Evolutionary conservation across 2,329 filamentous ascomycete genomes (phyloP).

Genomic region (Botrytis cinerea): DNA sequence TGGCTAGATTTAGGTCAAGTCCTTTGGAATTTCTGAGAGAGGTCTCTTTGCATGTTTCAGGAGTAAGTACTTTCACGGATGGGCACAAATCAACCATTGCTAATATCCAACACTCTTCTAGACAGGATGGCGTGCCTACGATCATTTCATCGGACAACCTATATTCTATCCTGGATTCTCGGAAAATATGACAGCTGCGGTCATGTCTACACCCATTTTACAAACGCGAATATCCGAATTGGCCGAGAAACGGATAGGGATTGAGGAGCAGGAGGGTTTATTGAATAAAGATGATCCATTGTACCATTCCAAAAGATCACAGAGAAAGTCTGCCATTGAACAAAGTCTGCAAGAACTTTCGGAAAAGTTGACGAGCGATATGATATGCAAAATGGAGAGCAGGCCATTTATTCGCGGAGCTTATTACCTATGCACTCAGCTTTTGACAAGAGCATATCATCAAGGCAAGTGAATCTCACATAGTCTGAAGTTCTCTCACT

Average conservation of each 20-base stretch:
- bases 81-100: neutral
- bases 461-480: constrained; percentile 59
- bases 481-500: neutral
- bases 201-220: constrained; percentile 75
- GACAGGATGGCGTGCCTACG: constrained; percentile 93
- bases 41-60: constrained; percentile 88
- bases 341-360: constrained; percentile 75
- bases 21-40: constrained; percentile 83
- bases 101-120: neutral
- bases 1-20: constrained; percentile 79
- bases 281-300: constrained; percentile 58
- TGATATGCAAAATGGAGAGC: constrained; percentile 99
- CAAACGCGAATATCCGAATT: constrained; percentile 74
- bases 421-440: constrained; percentile 85
- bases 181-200: constrained; percentile 80
- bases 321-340: constrained; percentile 66
- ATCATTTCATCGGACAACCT: constrained; percentile 84
- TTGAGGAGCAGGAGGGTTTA: constrained; percentile 76
- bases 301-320: constrained; percentile 53
- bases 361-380: constrained; percentile 83
- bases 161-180: constrained; percentile 92
- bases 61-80: constrained; percentile 42
- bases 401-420: constrained; percentile 88
- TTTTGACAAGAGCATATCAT: constrained; percentile 90
- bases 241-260: constrained; percentile 69